Conservation (phyloP, 805 yeast species). For the Zygosaccharomyces bailii region DNA sequence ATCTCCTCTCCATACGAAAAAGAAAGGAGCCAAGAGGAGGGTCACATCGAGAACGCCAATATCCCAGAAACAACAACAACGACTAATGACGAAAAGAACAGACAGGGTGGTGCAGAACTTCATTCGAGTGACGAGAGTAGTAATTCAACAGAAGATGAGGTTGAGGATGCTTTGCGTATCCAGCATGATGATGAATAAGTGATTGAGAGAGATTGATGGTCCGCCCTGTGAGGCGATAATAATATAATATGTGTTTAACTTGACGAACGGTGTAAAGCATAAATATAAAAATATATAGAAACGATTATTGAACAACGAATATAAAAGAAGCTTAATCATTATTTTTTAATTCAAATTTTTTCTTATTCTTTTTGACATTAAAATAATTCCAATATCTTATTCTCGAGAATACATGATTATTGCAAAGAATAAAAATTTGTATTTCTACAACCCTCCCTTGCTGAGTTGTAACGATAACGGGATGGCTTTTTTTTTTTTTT, state of each 20-base stretch:
- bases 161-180: background rate
- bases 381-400: background rate
- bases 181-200: background rate
- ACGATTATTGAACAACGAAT: background rate
- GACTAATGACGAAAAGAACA: constrained; percentile 3
- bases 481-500: no score
- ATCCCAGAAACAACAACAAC: no score
- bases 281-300: background rate
- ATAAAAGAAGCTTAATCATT: background rate
- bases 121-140: background rate
- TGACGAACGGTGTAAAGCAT: constrained; percentile 9
- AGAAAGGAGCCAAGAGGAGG: constrained; percentile 4
- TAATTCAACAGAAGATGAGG: background rate
- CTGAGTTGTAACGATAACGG: no score
- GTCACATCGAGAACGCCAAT: constrained; percentile 4
- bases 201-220: background rate
- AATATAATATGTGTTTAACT: constrained; percentile 5
- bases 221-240: background rate
- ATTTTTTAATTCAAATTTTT: background rate
- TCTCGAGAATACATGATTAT: no score
- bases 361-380: background rate
- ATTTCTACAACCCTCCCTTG: no score
- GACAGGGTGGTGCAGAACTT: background rate
- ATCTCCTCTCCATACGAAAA: background rate
- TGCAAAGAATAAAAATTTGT: no score